A percentile compares a stretch with the other conserved stretches of the same genome.
phyloP scores from a whole-genome alignment of 1,139 yeast genomes.

The Magnusiomyces paraingens region DNA sequence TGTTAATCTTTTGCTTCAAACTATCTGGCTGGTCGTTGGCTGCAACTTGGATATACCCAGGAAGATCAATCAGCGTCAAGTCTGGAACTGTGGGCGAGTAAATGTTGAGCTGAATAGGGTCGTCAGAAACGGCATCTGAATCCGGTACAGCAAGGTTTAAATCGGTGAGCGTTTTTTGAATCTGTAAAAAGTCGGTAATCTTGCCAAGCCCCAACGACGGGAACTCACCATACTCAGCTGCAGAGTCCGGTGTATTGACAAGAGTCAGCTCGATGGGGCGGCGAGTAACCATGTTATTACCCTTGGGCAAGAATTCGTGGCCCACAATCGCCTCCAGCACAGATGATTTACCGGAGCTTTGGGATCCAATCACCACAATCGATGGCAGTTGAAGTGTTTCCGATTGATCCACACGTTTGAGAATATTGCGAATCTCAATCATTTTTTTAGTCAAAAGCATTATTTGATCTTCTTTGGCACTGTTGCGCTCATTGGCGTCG shows the following conservation, averaged over 20 bases:
- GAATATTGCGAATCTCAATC: conserved; percentile 86
- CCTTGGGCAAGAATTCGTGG: conserved; percentile 89
- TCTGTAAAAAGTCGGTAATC: conserved; percentile 79
- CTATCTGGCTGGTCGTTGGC: conserved; percentile 93
- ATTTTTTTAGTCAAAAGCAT: conserved; percentile 83
- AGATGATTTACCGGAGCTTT: conserved; percentile 93
- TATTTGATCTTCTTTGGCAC: conserved; percentile 44
- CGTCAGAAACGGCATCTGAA: conserved; percentile 76
- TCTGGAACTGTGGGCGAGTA: conserved; percentile 93
- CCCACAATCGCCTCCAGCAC: conserved; percentile 93
- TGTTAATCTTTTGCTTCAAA: conserved; percentile 70
- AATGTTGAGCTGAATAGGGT: conserved; percentile 86
- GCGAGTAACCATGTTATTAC: conserved; percentile 92
- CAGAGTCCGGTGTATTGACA: conserved; percentile 74
- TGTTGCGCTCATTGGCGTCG: conserved; percentile 41
- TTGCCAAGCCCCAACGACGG: conserved; percentile 81
- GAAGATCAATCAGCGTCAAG: conserved; percentile 86
- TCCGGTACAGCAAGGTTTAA: conserved; percentile 89
- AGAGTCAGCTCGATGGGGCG: conserved; percentile 91
- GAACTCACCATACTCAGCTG: conserved; percentile 87
- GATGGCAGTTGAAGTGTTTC: conserved; percentile 82
- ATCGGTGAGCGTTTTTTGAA: conserved; percentile 77
- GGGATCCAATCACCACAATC: conserved; percentile 95
- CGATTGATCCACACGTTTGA: conserved; percentile 69
- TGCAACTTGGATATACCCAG: conserved; percentile 95